phyloP scores from a whole-genome alignment of 2,329 filamentous ascomycete genomes.

The Talaromyces sp. region DNA sequence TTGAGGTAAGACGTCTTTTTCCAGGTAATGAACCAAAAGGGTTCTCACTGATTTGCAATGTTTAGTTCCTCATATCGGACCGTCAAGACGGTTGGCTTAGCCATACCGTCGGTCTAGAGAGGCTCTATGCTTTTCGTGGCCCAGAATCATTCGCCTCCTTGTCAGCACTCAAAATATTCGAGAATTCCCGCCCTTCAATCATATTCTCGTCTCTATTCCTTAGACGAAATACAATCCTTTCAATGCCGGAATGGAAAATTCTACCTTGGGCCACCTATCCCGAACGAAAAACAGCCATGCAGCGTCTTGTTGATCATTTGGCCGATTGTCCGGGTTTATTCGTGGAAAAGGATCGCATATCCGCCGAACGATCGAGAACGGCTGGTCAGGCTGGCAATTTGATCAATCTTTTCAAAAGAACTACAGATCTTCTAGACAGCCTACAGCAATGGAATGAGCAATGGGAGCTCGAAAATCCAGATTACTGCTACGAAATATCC shows the following conservation, averaged over 20 bases:
- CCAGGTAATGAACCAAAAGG: no score
- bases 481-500: slow-evolving; percentile 1
- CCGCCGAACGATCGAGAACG: background rate
- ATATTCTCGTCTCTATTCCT: slow-evolving; percentile 8
- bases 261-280: slow-evolving; percentile 7
- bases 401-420: background rate
- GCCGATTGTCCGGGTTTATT: slow-evolving; percentile 11
- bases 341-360: slow-evolving; percentile 7
- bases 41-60: background rate
- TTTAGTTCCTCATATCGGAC: slow-evolving; percentile 15
- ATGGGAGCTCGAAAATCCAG: slow-evolving; percentile 9
- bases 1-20: background rate
- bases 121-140: slow-evolving; percentile 2
- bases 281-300: slow-evolving; percentile 5
- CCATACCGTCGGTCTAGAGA: slow-evolving; percentile 9
- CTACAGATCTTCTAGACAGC: background rate
- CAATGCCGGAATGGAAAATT: slow-evolving; percentile 5
- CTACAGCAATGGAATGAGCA: slow-evolving; percentile 10
- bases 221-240: slow-evolving; percentile 3
- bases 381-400: background rate
- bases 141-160: slow-evolving; percentile 6
- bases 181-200: slow-evolving; percentile 6
- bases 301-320: slow-evolving; percentile 8
- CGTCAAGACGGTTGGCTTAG: slow-evolving; percentile 15
- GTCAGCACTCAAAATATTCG: background rate